Base-by-base conservation (phyloP, 208 protist genomes). In the Wallacemonas collosoma region DNA sequence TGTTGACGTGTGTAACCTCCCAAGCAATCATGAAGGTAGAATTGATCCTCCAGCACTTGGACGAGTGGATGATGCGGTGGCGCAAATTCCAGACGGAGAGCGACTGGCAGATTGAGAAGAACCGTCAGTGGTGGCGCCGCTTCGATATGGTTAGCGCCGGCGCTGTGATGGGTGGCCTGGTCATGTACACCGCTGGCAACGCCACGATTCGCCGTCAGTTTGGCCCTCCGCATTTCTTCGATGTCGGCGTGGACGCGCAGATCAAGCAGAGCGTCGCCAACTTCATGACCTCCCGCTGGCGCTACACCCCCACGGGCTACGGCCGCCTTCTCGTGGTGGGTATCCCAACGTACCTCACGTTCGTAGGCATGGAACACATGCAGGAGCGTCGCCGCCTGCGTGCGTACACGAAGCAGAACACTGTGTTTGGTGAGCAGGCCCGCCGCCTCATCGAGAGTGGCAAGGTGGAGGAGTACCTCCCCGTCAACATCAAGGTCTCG, bases 61-160 rank as follows among this genome's bases (percentile, higher is more conserved):
- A 97, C 67, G 89, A 95, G 77, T 97, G 92, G 92, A 96, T 96
- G 92, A 84, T 96, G 65, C 89, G 89, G 55, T 96, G 92, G 92
- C 77, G 88, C 58, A 94, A 94, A 77, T 96, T 93, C 74, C 92
- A 96, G 78, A 95, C 92, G 26, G 86, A 94, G 68, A 87, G 81
- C n/a, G 92, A 96, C 77, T 96, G 86, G 88, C 75, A 84, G 40
- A 96, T 96, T 55, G 92, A 96, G 76, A 87, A 87, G 69, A 85
- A 87, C 70, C 86, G 87, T 60, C 92, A 96, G 84, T 93, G 85
- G 85, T 93, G 88, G 88, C 87, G 92, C 67, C 80, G 82, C 57
- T 76, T 68, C 39, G 85, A 94, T 77, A 81, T 94, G 38, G 77
- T 73, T 36, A 56, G 77, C 17, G 76, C 85, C 6, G 88, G 26